These are phyloP conservation scores for Trichophyton rubrum DNA, from an alignment of 2,329 filamentous ascomycete species.

Conservation along the genomic window DNA sequence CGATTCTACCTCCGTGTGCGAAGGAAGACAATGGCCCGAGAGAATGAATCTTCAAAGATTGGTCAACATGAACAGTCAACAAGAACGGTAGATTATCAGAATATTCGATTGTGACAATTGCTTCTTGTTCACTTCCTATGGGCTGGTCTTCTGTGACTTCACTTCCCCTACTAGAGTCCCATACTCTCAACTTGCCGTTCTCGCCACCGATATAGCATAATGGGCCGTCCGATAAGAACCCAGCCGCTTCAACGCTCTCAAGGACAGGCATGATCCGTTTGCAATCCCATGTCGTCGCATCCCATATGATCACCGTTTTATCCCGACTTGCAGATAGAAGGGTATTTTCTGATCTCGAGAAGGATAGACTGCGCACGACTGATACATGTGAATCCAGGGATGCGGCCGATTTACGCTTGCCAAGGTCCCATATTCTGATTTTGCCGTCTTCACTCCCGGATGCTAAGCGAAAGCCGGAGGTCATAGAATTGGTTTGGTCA, in stretches of 20 bases:
- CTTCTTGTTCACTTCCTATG: conserved; percentile 45
- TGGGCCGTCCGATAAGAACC: conserved; percentile 59
- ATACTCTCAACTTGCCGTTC: conserved; percentile 69
- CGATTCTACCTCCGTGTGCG: conserved; percentile 36
- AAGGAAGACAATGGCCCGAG: conserved; percentile 26
- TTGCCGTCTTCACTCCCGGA: conserved; percentile 92
- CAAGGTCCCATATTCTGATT: conserved; percentile 79
- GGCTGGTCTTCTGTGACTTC: conserved; percentile 69
- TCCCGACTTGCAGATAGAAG: conserved; percentile 80
- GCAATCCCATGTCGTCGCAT: conserved; percentile 70
- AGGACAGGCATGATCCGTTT: conserved; percentile 69
- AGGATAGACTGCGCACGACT: conserved; percentile 79
- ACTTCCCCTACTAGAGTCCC: conserved; percentile 62
- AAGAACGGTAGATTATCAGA: conserved; percentile 55
- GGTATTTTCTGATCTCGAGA: conserved; percentile 58
- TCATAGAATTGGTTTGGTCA: conserved; percentile 27
- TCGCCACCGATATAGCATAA: conserved; percentile 76
- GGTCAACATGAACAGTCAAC: conserved; percentile 75
- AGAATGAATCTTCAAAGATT: conserved; percentile 68
- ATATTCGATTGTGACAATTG: conserved; percentile 61
- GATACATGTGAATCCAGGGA: conserved; percentile 87
- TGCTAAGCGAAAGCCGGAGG: conserved; percentile 60
- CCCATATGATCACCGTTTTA: conserved; percentile 90
- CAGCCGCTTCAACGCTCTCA: conserved; percentile 72
- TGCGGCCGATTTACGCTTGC: conserved; percentile 65